Evolutionary conservation across 2,329 filamentous ascomycete species (phyloP), one percentile per base, ranked within the genome.

Genomic region (Intubia oerlemansii): DNA sequence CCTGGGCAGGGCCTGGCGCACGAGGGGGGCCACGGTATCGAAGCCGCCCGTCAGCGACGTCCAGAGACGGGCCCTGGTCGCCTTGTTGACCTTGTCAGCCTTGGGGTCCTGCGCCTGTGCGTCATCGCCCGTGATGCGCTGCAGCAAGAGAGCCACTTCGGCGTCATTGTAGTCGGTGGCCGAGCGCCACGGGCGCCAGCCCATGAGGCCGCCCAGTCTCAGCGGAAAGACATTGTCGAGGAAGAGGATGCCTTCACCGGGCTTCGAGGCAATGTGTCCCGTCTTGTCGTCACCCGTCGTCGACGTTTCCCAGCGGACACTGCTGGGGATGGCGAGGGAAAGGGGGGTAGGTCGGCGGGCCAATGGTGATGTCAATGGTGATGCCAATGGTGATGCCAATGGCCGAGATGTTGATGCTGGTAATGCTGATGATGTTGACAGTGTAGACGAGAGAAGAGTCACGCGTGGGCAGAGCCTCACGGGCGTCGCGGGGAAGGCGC

Each of bases 221-320:
- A 88, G 57, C 1, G 85, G 85, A 35, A 90, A 90, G 28, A 95
- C 62, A 50, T 88, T 91, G 46, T 91, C 82, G 43, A 95, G 73
- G 53, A 90, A 98, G 6, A 93, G 50, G 25, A 95, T 71, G 0
- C 75, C 73, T 52, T 95, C 80, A 40, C 84, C 76, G 2, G 72
- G 53, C 3, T 58, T 62, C 9, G 77, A 62, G n/a, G 62, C 56
- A 39, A 95, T 92, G 42, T 93, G 82, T 0, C 88, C 85, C 8
- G 68, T 68, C 37, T 76, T 69, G 41, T 76, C 61, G 38, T 68
- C 66, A 29, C 63, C 66, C 9, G 59, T 49, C 31, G 50, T 44
- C 14, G 52, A 51, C 16, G 51, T 61, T 41, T 56, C 49, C 50
- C 50, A 59, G 29, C 46, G 42, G 35, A n/a, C n/a, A n/a, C n/a